These are phyloP conservation scores for Ascochyta pisi DNA, from an alignment of 2,329 filamentous ascomycete species.

Conservation along the genomic window DNA sequence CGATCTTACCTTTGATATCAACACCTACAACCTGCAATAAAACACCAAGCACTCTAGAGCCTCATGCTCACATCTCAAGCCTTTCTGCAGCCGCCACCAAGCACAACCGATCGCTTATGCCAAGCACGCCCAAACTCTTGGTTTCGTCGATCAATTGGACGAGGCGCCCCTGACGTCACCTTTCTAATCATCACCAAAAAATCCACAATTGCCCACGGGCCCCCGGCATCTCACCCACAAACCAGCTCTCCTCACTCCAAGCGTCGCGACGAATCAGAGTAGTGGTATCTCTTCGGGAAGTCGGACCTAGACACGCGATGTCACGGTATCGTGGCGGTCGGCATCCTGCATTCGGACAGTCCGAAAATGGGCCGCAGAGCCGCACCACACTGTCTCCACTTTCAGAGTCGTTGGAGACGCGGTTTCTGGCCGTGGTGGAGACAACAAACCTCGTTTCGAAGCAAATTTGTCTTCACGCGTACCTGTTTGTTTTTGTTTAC, in stretches of 20 bases:
- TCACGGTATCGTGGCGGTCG: slow-evolving; percentile 3
- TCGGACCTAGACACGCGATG: slow-evolving; percentile 1
- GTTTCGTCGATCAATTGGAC: background rate
- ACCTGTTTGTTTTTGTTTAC: background rate
- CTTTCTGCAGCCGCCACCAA: slow-evolving; percentile 6
- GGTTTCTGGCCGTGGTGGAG: background rate
- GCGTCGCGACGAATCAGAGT: background rate
- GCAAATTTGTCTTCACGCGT: background rate
- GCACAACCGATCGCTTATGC: slow-evolving; percentile 14
- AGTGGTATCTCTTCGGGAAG: background rate
- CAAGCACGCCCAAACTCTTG: slow-evolving; percentile 18
- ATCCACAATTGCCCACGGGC: slow-evolving; percentile 6
- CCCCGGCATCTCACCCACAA: slow-evolving; percentile 16
- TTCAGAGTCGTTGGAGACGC: background rate
- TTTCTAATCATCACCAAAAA: background rate
- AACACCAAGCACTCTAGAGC: background rate
- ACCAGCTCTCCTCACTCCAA: background rate
- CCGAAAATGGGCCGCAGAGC: slow-evolving; percentile 10
- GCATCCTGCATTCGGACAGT: slow-evolving; percentile 1
- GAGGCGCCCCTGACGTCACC: slow-evolving; percentile 11
- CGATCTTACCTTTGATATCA: background rate
- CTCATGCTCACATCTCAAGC: slow-evolving; percentile 1
- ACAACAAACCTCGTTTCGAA: background rate
- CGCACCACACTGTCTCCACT: slow-evolving; percentile 5
- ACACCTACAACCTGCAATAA: too few relatives aligned